Evolutionary conservation across 495 filamentous ascomycete species (phyloP).

Genomic region (Tetracladium marchalianum): DNA sequence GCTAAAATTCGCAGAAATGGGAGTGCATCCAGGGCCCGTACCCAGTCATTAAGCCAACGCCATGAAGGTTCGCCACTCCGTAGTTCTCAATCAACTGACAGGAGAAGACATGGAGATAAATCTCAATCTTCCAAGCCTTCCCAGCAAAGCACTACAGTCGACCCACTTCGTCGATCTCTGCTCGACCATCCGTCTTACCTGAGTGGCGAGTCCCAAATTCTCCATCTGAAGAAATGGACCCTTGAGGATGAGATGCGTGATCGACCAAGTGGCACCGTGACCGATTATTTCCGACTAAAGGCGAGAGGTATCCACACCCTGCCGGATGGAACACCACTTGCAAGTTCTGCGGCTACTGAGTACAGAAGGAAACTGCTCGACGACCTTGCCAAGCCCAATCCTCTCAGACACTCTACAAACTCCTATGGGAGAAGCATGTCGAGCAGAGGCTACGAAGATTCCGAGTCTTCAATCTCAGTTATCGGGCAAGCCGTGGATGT

Average conservation of each 20-base stretch:
- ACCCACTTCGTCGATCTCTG: slow-evolving; percentile 17
- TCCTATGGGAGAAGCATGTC: slow-evolving; percentile 9
- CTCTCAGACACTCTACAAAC: slow-evolving; percentile 1
- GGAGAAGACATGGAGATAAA: no score
- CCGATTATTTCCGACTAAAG: slow-evolving; percentile 35
- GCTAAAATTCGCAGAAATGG: no score
- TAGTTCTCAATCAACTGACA: no score
- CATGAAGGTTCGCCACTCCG: no score
- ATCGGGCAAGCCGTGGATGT: slow-evolving; percentile 9
- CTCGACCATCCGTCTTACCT: slow-evolving; percentile 17
- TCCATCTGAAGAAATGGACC: slow-evolving; percentile 10
- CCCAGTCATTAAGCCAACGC: no score
- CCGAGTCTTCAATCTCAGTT: neutral
- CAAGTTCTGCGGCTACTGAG: slow-evolving; percentile 12
- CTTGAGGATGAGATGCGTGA: slow-evolving; percentile 9
- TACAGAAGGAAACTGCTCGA: slow-evolving; percentile 14
- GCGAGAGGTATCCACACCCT: slow-evolving; percentile 28
- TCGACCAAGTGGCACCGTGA: slow-evolving; percentile 25
- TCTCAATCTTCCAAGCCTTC: no score
- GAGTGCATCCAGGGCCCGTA: no score
- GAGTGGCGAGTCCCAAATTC: slow-evolving; percentile 14
- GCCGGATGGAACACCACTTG: slow-evolving; percentile 19
- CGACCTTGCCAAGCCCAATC: slow-evolving; percentile 5
- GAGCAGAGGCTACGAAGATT: neutral
- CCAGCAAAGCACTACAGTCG: neutral